Conservation (phyloP, 495 filamentous ascomycete species). For the Bombardia bombarda region DNA sequence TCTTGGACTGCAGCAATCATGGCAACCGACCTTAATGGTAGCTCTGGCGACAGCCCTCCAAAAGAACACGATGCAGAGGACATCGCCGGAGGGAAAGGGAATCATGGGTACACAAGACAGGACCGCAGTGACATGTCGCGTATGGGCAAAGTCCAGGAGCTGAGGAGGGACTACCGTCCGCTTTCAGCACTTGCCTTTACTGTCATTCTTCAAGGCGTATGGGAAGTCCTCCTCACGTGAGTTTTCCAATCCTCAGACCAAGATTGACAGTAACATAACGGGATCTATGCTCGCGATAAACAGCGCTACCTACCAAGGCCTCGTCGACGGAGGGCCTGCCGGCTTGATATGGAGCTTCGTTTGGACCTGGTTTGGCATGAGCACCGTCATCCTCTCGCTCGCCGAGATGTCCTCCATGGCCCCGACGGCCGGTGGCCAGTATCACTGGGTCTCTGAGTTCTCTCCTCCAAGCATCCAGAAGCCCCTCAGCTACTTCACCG, state of each 20-base stretch:
- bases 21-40: too few relatives aligned
- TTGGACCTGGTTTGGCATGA: slow-evolving; percentile 26
- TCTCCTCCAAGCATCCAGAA: slow-evolving; percentile 31
- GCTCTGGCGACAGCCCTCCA: too few relatives aligned
- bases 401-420: slow-evolving; percentile 33
- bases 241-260: background rate
- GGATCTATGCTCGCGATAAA: background rate
- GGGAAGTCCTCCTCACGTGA: slow-evolving; percentile 10
- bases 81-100: too few relatives aligned
- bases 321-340: slow-evolving; percentile 25
- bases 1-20: too few relatives aligned
- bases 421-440: slow-evolving; percentile 34
- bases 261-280: background rate
- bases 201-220: slow-evolving; percentile 2
- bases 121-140: slow-evolving; percentile 24
- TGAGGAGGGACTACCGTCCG: slow-evolving; percentile 19
- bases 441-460: slow-evolving; percentile 46
- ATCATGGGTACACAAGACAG: background rate
- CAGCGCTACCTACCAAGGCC: slow-evolving; percentile 17
- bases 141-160: slow-evolving; percentile 26
- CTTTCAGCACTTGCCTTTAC: slow-evolving; percentile 20
- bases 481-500: slow-evolving; percentile 39
- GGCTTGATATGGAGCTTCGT: slow-evolving; percentile 27
- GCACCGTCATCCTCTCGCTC: slow-evolving; percentile 24
- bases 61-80: too few relatives aligned